Evolutionary conservation across 306 rosid species (phyloP).

Genomic region (Cucumis hystrix): DNA sequence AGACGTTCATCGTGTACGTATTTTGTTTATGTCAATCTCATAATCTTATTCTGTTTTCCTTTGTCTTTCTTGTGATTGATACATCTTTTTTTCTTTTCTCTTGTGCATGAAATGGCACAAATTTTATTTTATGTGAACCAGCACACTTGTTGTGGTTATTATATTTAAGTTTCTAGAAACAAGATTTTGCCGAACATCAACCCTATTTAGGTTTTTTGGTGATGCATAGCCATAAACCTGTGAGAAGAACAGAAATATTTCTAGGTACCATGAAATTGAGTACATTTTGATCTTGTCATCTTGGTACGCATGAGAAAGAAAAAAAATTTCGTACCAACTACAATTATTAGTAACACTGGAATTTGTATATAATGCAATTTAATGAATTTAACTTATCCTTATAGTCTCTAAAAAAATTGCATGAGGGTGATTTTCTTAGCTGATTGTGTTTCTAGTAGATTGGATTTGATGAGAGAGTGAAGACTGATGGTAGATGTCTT

Average conservation of each 20-base stretch:
- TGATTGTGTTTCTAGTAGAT: background rate
- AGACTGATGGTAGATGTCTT: background rate
- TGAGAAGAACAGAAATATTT: background rate
- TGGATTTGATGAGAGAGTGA: background rate
- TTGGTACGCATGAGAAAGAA: background rate
- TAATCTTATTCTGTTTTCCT: background rate
- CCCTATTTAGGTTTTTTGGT: background rate
- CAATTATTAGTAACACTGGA: background rate
- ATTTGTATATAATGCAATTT: background rate
- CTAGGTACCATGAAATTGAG: background rate
- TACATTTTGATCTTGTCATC: background rate
- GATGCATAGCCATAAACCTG: background rate
- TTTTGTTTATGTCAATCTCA: background rate
- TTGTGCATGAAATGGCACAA: background rate
- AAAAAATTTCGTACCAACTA: background rate
- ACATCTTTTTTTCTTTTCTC: background rate
- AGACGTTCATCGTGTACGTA: conserved; percentile 86
- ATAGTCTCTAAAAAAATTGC: background rate
- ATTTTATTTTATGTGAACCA: background rate
- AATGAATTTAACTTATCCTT: background rate
- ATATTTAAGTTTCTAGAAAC: background rate
- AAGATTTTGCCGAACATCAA: background rate
- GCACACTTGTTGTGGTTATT: background rate
- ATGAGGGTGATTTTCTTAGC: background rate
- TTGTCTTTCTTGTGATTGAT: background rate